A percentile compares a stretch with the other conserved stretches of the same genome.
Evolutionary conservation across 192 early-diverging fungal genomes (phyloP).

Genomic region (Cetraspora pellucida): DNA sequence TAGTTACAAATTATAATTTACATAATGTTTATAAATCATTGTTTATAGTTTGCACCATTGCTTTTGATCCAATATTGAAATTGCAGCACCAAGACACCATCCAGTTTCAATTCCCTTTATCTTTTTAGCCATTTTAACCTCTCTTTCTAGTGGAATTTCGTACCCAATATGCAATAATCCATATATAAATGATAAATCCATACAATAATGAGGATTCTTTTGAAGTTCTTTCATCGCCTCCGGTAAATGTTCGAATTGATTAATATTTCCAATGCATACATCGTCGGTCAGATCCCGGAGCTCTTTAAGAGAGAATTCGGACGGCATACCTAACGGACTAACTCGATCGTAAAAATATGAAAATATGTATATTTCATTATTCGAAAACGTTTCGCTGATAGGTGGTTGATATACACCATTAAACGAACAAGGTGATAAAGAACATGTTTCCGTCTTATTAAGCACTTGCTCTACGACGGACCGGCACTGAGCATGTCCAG

Average conservation of each 20-base stretch:
- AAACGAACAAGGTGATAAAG: slow-evolving; percentile 78
- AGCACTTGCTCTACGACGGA: slow-evolving; percentile 67
- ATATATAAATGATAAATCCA: slow-evolving; percentile 90
- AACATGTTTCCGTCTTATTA: slow-evolving; percentile 70
- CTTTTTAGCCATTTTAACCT: slow-evolving; percentile 85
- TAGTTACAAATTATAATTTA: not conserved
- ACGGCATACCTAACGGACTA: slow-evolving; percentile 67
- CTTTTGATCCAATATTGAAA: slow-evolving; percentile 73
- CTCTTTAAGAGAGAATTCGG: slow-evolving; percentile 72
- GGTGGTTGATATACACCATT: slow-evolving; percentile 91
- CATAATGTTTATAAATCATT: not conserved
- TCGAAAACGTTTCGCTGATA: slow-evolving; percentile 63
- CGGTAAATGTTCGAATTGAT: slow-evolving; percentile 52
- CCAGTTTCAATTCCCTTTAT: slow-evolving; percentile 92
- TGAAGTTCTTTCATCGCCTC: slow-evolving; percentile 54
- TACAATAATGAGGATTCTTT: slow-evolving; percentile 74
- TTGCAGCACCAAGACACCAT: slow-evolving; percentile 94
- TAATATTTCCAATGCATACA: slow-evolving; percentile 64
- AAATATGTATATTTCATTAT: slow-evolving; percentile 88
- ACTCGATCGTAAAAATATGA: slow-evolving; percentile 95
- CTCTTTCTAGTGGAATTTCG: slow-evolving; percentile 68
- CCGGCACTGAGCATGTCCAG: slow-evolving; percentile 55
- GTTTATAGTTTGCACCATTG: slow-evolving; percentile 38
- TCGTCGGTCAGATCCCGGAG: slow-evolving; percentile 66
- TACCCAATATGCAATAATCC: slow-evolving; percentile 84